These are phyloP conservation scores for Plectranthus barbatus DNA, from an alignment of 257 asterid genomes.

Conservation along the genomic window DNA sequence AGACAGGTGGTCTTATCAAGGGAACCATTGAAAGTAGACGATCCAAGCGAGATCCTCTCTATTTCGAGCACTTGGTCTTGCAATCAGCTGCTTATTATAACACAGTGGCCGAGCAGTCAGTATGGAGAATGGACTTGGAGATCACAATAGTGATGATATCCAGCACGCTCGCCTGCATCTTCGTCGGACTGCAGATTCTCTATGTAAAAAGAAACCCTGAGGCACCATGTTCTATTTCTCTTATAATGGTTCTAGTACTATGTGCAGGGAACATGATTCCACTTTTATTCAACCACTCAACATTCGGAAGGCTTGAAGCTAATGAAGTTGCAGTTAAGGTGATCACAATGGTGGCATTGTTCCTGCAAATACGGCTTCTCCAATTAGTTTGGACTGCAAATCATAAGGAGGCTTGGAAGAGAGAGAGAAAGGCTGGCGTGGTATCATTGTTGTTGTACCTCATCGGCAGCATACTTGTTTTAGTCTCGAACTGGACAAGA, in stretches of 20 bases:
- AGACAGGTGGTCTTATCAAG: no score
- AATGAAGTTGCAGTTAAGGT: conserved; percentile 41
- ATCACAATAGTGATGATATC: conserved; percentile 47
- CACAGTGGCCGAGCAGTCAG: conserved; percentile 14
- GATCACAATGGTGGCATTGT: conserved; percentile 41
- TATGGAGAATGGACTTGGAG: conserved; percentile 70
- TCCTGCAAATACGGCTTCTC: conserved; percentile 38
- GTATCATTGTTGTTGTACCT: no score
- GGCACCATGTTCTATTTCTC: conserved; percentile 33
- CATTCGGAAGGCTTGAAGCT: conserved; percentile 35
- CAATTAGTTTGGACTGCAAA: conserved; percentile 48
- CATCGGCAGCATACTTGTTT: conserved; percentile 33
- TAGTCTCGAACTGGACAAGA: no score
- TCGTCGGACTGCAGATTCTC: conserved; percentile 36
- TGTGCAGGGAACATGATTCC: conserved; percentile 48
- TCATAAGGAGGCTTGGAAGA: conserved; percentile 5
- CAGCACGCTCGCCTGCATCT: conserved; percentile 38
- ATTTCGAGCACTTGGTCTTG: conserved; percentile 32
- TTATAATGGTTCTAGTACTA: conserved; percentile 46
- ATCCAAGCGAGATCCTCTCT: conserved; percentile 29
- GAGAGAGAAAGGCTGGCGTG: conserved; percentile 26
- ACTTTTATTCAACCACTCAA: conserved; percentile 35
- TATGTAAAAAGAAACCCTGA: conserved; percentile 41
- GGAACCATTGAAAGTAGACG: conserved; percentile 50
- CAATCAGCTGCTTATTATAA: conserved; percentile 24